Percentiles rank a stretch among this genome's conserved stretches.
Conservation (phyloP, 106 monocot species). For the Amphibolis antarctica region DNA sequence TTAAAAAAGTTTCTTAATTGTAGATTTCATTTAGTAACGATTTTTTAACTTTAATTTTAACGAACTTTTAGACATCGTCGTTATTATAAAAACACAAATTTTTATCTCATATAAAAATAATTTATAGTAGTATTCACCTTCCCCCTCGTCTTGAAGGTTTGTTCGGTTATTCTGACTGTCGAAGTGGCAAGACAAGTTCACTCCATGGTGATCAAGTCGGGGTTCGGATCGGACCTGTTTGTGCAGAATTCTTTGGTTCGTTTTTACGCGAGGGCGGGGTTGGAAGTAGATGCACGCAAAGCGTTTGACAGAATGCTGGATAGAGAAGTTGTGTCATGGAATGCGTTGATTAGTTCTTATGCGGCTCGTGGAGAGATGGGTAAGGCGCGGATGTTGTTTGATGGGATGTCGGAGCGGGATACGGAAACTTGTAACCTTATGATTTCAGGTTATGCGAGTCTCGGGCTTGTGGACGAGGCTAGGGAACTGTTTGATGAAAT, state of each 20-base stretch:
- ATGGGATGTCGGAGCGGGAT: too few relatives aligned
- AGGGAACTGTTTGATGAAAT: too few relatives aligned
- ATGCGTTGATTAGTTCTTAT: conserved; percentile 6
- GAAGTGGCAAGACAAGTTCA: conserved; percentile 7
- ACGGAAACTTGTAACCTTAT: too few relatives aligned
- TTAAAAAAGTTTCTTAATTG: too few relatives aligned
- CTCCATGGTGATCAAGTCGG: neutral
- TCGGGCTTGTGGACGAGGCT: too few relatives aligned
- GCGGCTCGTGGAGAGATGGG: neutral
- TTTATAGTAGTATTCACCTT: conserved; percentile 8
- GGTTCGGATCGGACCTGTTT: conserved; percentile 5
- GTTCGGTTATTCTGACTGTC: neutral
- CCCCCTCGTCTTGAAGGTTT: conserved; percentile 8
- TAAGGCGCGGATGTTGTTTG: conserved; percentile 6
- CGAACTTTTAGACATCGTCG: too few relatives aligned
- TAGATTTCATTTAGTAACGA: too few relatives aligned
- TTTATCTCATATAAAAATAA: too few relatives aligned
- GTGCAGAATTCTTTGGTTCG: conserved; percentile 6
- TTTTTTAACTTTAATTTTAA: too few relatives aligned
- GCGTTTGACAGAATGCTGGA: neutral
- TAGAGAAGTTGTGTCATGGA: conserved; percentile 5
- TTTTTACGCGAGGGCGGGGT: neutral
- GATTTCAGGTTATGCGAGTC: too few relatives aligned
- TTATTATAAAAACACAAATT: too few relatives aligned
- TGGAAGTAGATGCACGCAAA: neutral